phyloP scores from a whole-genome alignment of 1,284 basidiomycete species.

The Malassezia cuniculi region DNA sequence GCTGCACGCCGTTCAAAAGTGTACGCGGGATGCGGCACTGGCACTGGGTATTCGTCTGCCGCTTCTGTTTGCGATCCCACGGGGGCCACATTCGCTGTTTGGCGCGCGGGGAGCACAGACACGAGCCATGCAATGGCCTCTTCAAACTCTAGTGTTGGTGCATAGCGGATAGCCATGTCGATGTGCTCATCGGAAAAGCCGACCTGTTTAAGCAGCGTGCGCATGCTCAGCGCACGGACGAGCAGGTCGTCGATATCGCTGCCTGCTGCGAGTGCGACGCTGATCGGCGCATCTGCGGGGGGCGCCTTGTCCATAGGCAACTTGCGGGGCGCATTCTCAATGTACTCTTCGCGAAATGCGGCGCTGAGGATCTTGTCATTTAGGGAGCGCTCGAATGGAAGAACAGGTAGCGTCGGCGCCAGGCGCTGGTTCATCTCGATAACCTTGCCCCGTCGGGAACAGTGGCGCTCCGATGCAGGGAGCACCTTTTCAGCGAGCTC shows the following conservation, averaged over 20 bases:
- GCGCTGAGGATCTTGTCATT: slow-evolving; percentile 56
- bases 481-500: too few species aligned
- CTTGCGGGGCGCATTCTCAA: too few species aligned
- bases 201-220: slow-evolving; percentile 68
- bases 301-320: too few species aligned
- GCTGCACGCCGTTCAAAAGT: slow-evolving; percentile 17
- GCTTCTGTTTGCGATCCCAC: neutral
- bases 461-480: too few species aligned
- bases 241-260: slow-evolving; percentile 60
- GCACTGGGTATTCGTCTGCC: slow-evolving; percentile 29
- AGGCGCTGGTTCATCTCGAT: slow-evolving; percentile 73
- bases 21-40: slow-evolving; percentile 21
- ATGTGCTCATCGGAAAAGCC: slow-evolving; percentile 64
- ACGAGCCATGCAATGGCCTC: slow-evolving; percentile 57
- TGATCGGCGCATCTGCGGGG: too few species aligned
- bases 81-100: neutral
- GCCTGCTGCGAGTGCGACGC: too few species aligned
- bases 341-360: too few species aligned
- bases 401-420: slow-evolving; percentile 55
- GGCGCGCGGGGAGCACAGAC: neutral
- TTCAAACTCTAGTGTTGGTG: slow-evolving; percentile 61
- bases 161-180: slow-evolving; percentile 56
- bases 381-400: slow-evolving; percentile 57
- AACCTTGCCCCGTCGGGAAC: too few species aligned
- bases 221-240: slow-evolving; percentile 61